A percentile compares a stretch with the other conserved stretches of the same genome.
Evolutionary conservation across 345 rosid genomes (phyloP).

Genomic region (Passiflora organensis): DNA sequence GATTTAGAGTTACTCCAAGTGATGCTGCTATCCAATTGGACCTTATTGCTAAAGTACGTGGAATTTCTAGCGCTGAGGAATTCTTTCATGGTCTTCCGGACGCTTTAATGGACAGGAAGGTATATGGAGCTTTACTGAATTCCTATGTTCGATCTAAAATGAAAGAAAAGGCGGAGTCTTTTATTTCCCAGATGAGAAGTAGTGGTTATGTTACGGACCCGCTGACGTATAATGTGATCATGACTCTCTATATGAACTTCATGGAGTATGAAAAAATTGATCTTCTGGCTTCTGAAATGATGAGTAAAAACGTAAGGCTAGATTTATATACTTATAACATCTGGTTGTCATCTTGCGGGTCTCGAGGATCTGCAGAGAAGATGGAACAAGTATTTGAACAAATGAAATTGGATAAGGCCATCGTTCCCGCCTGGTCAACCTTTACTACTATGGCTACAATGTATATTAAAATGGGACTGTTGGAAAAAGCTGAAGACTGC

Average conservation of each 20-base stretch:
- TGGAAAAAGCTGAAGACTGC: constrained; percentile 76
- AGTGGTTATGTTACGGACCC: constrained; percentile 56
- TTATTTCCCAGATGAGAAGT: constrained; percentile 59
- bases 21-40: constrained; percentile 95
- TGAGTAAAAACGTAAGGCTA: constrained; percentile 54
- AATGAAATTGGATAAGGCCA: constrained; percentile 56
- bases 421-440: constrained; percentile 84
- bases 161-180: constrained; percentile 66
- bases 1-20: constrained; percentile 64
- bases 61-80: constrained; percentile 62
- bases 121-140: constrained; percentile 78
- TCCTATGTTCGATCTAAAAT: constrained; percentile 55
- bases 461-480: constrained; percentile 71
- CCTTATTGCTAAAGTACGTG: constrained; percentile 75
- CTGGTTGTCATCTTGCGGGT: constrained; percentile 82
- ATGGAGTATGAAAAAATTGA: constrained; percentile 71
- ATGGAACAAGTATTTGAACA: constrained; percentile 74
- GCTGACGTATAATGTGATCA: constrained; percentile 90
- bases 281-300: constrained; percentile 65
- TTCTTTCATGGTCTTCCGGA: constrained; percentile 55
- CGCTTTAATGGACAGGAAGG: constrained; percentile 65
- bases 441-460: constrained; percentile 88
- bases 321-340: constrained; percentile 89
- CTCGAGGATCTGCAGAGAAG: constrained; percentile 55
- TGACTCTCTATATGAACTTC: constrained; percentile 91